Conservation (phyloP, 78 protist genomes). For the Dictyostelium intermedium region DNA sequence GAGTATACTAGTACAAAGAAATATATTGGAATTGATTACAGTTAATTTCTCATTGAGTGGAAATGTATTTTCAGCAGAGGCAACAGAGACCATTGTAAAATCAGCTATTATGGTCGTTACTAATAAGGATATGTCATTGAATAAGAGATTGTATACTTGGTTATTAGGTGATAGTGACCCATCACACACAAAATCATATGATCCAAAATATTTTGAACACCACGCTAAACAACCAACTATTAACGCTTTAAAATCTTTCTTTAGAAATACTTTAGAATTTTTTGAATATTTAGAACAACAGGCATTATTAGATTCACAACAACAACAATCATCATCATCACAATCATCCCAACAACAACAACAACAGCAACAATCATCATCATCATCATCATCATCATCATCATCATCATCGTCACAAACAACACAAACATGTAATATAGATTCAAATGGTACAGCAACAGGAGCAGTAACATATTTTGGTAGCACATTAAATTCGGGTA, state of each 20-base stretch:
- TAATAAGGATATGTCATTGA: slow-evolving; percentile 62
- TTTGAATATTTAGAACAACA: slow-evolving; percentile 12
- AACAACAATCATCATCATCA: neutral
- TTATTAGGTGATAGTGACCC: slow-evolving; percentile 15
- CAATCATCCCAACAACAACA: neutral
- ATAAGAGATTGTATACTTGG: slow-evolving; percentile 64
- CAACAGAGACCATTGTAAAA: slow-evolving; percentile 14
- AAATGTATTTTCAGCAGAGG: slow-evolving; percentile 25
- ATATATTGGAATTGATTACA: slow-evolving; percentile 61
- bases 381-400: no score
- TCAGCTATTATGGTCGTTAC: slow-evolving; percentile 56
- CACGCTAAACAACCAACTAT: slow-evolving; percentile 42
- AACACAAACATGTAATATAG: neutral
- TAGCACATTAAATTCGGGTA: neutral
- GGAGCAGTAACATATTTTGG: neutral
- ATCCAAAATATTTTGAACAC: slow-evolving; percentile 30
- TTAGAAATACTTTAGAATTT: neutral
- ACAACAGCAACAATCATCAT: neutral
- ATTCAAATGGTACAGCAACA: slow-evolving; percentile 22
- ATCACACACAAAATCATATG: neutral
- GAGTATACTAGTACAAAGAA: slow-evolving; percentile 37
- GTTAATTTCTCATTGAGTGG: slow-evolving; percentile 20
- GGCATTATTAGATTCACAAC: neutral
- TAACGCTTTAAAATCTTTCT: slow-evolving; percentile 26
- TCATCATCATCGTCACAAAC: no score